Evolutionary conservation across 139 green algal genomes (phyloP).

Genomic region (Penium margaritaceum): DNA sequence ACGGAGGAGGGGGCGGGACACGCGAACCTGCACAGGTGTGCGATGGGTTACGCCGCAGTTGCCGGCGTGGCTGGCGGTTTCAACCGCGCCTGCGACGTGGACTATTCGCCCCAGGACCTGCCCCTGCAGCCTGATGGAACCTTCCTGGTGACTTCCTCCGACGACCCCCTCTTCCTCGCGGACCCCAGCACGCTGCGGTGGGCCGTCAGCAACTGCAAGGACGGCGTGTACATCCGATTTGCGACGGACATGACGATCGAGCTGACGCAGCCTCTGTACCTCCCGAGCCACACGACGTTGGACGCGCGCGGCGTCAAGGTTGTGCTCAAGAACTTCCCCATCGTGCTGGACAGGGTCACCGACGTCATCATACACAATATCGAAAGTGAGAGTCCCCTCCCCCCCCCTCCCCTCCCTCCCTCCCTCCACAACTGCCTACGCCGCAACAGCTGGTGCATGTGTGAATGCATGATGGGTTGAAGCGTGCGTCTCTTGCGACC

Average conservation of each 20-base stretch:
- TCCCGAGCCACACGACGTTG: background rate
- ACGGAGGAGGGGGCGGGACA: background rate
- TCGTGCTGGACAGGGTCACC: background rate
- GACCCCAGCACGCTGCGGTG: background rate
- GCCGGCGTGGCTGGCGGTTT: conserved; percentile 13
- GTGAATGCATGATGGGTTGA: no score
- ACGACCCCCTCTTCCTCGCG: background rate
- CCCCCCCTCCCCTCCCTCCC: no score
- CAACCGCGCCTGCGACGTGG: background rate
- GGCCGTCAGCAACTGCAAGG: background rate
- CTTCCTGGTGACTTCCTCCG: background rate
- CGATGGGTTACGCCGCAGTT: background rate
- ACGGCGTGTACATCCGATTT: conserved; percentile 4
- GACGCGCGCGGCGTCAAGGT: conserved; percentile 7
- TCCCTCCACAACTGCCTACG: no score
- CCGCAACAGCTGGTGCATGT: no score
- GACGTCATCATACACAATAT: conserved; percentile 26
- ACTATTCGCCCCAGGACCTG: background rate
- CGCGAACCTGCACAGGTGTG: background rate
- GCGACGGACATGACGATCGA: conserved; percentile 2
- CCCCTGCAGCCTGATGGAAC: background rate
- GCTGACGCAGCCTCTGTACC: conserved; percentile 10
- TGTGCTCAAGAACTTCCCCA: background rate
- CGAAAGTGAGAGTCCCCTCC: conserved; percentile 5
- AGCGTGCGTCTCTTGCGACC: no score